Base-by-base conservation (phyloP, 768 basidiomycete genomes). In the Termitomyces sp. region DNA sequence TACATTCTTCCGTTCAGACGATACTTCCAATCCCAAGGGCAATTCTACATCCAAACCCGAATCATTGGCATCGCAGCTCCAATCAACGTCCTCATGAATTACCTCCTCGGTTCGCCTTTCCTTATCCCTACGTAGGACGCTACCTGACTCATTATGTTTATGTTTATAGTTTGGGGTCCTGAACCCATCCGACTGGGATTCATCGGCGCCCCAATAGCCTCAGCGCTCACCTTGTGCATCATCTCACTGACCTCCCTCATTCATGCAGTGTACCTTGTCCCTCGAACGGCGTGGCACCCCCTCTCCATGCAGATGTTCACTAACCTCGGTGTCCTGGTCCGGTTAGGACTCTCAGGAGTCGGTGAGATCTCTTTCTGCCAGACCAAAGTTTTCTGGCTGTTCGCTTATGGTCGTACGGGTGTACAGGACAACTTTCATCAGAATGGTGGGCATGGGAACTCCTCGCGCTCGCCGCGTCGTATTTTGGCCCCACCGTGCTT, bases 391-490 rank as follows among this genome's bases (percentile, higher is more conserved):
- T 29, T 29, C 29, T 29, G 5, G 9, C 3, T 29, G 5, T 29
- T 29, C 9, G 3, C 9, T 9, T 29, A 9, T 4, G 3, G 9
- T 9, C 29, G 29, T 11, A 10, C 12, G 9, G 2, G 2, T 9
- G 22, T 10, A 18, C 15, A 79, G 83, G 83, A 2, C 91, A 92
- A 68, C 84, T 82, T 3, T 90, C 90, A 0, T 85, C 84, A 5
- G 94, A 96, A 69, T 98, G 94, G 95, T 98, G 94, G 94, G 86
- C 88, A 33, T 95, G 95, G 95, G 94, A 96, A 70, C 79, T 92
- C 10, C 68, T 89, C 35, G 85, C 84, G 22, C 70, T 82, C 2
- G 77, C 73, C n/a, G 79, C 80, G 3, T 77, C 74, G 52, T 61
- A 75, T 70, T 78, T 54, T 25, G 47, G 53, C 1, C 47, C 53